Conservation (phyloP, 139 green algal genomes). For the Pleodorina starrii region DNA sequence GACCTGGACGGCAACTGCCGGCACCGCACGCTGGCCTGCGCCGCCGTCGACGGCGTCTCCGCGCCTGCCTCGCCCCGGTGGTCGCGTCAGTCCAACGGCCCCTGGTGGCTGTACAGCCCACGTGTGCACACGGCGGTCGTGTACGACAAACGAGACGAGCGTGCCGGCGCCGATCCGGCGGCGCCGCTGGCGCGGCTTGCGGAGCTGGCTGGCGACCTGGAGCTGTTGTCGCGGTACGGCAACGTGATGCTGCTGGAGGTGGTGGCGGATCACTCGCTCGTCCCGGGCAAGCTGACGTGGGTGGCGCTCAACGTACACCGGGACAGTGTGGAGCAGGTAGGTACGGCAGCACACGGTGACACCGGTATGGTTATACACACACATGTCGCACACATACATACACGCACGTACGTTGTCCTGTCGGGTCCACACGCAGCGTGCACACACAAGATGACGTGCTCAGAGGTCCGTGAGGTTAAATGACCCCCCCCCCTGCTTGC, state of each 20-base stretch:
- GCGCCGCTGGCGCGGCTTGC: not conserved
- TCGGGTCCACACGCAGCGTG: no score
- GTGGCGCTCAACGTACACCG: not conserved
- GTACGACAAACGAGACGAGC: no score
- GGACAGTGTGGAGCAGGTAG: not conserved
- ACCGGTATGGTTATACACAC: no score
- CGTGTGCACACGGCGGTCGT: no score
- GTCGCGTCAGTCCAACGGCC: not conserved
- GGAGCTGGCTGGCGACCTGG: not conserved
- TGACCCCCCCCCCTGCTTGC: no score
- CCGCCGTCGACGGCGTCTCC: not conserved
- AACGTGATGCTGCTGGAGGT: not conserved
- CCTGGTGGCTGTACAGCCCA: not conserved
- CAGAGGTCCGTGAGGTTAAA: no score
- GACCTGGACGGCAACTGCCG: slow-evolving; percentile 1
- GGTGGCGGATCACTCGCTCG: not conserved
- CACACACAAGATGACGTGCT: no score
- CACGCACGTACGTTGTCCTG: no score
- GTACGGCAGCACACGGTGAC: no score
- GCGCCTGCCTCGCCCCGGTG: not conserved
- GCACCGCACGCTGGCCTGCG: not conserved
- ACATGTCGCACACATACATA: no score
- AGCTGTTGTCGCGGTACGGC: not conserved
- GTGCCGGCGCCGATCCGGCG: no score
- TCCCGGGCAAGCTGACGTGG: not conserved